phyloP scores from a whole-genome alignment of 805 yeast genomes.

The Lipomyces oligophaga region DNA sequence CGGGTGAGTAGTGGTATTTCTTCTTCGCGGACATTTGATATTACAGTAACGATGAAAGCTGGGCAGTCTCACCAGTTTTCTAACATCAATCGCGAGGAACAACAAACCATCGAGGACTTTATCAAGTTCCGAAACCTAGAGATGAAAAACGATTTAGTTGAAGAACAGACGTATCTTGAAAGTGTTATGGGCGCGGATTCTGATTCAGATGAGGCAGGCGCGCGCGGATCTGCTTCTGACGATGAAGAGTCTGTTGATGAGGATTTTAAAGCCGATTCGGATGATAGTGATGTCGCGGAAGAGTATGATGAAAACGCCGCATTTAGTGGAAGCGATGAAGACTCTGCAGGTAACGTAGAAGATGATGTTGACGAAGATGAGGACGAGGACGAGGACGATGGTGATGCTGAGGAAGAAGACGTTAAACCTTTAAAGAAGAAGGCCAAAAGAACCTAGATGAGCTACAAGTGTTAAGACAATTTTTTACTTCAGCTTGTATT shows the following conservation, averaged over 20 bases:
- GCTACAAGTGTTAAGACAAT: too few species aligned
- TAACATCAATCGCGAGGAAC: conserved; percentile 86
- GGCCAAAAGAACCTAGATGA: conserved; percentile 16
- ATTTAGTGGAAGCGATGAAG: conserved; percentile 34
- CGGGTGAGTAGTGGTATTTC: conserved; percentile 76
- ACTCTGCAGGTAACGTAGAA: too few species aligned
- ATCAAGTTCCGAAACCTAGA: conserved; percentile 71
- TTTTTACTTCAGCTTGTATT: too few species aligned
- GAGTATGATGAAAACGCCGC: conserved; percentile 72
- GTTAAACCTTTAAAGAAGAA: conserved; percentile 30
- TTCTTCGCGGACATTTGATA: conserved; percentile 85
- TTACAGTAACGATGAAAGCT: conserved; percentile 68
- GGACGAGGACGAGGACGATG: conserved; percentile 24
- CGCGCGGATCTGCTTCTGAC: conserved; percentile 74
- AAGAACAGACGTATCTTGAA: conserved; percentile 76
- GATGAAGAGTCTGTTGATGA: conserved; percentile 68
- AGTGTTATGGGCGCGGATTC: conserved; percentile 68
- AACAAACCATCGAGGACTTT: conserved; percentile 68
- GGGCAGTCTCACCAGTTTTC: conserved; percentile 77
- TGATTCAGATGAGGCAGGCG: conserved; percentile 43
- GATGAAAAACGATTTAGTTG: conserved; percentile 84
- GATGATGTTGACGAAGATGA: conserved; percentile 28
- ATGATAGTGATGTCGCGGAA: conserved; percentile 73
- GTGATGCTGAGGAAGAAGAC: conserved; percentile 12
- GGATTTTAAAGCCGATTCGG: conserved; percentile 58